These are phyloP conservation scores for Parietaria judaica DNA, from an alignment of 306 rosid species.

Conservation along the genomic window DNA sequence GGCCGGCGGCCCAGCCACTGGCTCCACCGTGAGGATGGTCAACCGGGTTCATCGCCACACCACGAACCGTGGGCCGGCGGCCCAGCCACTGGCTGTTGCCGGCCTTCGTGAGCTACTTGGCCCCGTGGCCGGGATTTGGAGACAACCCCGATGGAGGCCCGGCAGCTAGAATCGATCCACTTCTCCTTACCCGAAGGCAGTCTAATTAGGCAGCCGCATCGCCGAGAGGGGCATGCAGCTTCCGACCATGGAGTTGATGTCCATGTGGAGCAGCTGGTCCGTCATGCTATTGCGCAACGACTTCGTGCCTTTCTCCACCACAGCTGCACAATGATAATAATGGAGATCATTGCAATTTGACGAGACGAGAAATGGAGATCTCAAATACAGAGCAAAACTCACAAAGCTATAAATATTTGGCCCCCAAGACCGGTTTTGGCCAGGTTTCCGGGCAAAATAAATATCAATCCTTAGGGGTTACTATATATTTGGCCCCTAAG, in stretches of 20 bases:
- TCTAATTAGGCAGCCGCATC: conserved; percentile 53
- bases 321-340: conserved; percentile 15
- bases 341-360: too few species aligned
- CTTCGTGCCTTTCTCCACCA: conserved; percentile 5
- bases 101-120: conserved; percentile 63
- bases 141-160: conserved; percentile 70
- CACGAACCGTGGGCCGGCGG: conserved; percentile 63
- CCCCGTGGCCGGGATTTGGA: conserved; percentile 72
- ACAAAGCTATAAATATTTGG: too few species aligned
- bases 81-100: conserved; percentile 81
- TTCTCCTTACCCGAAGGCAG: conserved; percentile 67
- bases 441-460: too few species aligned
- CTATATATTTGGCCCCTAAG: too few species aligned
- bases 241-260: conserved; percentile 70
- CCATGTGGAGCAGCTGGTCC: conserved; percentile 46
- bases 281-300: conserved; percentile 38
- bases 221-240: conserved; percentile 76
- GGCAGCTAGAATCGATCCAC: conserved; percentile 58
- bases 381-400: too few species aligned
- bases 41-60: conserved; percentile 14
- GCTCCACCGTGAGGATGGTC: conserved; percentile 6
- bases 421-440: too few species aligned
- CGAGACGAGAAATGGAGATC: too few species aligned
- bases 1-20: too few species aligned
- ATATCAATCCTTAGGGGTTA: too few species aligned